A percentile compares a stretch with the other conserved stretches of the same genome.
Evolutionary conservation across 108 stramenopile species (phyloP).

Genomic region (Nitzschia sp.): DNA sequence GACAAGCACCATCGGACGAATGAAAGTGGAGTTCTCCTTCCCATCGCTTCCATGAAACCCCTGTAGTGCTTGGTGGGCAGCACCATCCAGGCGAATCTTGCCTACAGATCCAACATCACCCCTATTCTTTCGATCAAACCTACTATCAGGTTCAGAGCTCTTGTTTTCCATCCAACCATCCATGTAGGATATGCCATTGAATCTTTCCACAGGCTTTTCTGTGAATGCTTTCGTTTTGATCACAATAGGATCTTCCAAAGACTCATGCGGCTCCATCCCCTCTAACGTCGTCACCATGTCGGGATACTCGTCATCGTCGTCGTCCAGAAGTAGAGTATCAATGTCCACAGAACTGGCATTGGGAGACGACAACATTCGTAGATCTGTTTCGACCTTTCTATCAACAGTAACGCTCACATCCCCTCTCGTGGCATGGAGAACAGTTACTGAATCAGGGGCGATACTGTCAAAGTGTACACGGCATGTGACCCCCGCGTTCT

Average conservation of each 20-base stretch:
- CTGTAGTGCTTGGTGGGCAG: conserved; percentile 70
- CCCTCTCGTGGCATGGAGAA: conserved; percentile 51
- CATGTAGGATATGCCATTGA: conserved; percentile 42
- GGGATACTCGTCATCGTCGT: conserved; percentile 39
- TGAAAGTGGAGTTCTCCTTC: conserved; percentile 2
- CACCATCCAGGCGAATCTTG: conserved; percentile 80
- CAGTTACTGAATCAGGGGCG: conserved; percentile 66
- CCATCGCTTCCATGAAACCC: conserved; percentile 45
- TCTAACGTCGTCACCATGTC: conserved; percentile 5
- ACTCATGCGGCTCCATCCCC: background rate
- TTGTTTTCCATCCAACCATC: conserved; percentile 74
- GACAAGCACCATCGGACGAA: conserved; percentile 61
- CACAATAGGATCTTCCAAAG: background rate
- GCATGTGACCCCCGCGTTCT: conserved; percentile 12
- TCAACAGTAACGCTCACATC: conserved; percentile 65
- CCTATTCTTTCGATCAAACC: conserved; percentile 65
- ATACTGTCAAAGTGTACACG: conserved; percentile 79
- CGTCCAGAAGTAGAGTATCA: conserved; percentile 41
- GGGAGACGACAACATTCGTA: conserved; percentile 51
- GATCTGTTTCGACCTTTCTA: conserved; percentile 81
- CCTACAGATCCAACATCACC: conserved; percentile 42
- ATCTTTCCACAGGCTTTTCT: conserved; percentile 2
- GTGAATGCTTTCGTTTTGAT: conserved; percentile 21
- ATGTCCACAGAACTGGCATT: conserved; percentile 17
- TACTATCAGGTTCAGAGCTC: conserved; percentile 83